Evolutionary conservation across 257 asterid species (phyloP).

Genomic region (Agastache rugosa): DNA sequence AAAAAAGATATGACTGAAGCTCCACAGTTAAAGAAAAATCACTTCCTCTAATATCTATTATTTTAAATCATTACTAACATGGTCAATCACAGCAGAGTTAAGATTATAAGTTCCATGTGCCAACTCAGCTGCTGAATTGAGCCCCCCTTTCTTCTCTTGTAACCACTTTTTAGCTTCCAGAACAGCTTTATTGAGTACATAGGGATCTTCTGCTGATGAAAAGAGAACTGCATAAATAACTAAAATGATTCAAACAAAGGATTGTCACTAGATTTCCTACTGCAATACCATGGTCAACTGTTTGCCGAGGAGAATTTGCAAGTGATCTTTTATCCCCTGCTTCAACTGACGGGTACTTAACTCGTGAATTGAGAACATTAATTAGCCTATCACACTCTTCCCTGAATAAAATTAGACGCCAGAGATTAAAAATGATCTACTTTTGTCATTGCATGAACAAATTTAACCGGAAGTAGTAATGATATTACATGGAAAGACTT

Average conservation of each 20-base stretch:
- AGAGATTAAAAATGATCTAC: constrained; percentile 4
- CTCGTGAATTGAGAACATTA: constrained; percentile 69
- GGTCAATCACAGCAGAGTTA: constrained; percentile 39
- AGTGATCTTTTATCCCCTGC: constrained; percentile 46
- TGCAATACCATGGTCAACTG: constrained; percentile 49
- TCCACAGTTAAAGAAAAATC: background rate
- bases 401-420: constrained; percentile 44
- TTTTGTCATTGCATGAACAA: background rate
- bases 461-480: background rate
- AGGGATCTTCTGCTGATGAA: constrained; percentile 52
- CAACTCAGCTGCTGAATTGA: constrained; percentile 49
- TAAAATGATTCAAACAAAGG: constrained; percentile 12
- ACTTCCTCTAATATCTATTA: constrained; percentile 18
- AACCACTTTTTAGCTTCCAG: constrained; percentile 80
- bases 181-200: constrained; percentile 56
- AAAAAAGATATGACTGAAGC: constrained; percentile 24
- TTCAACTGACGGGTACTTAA: constrained; percentile 48
- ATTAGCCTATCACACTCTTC: constrained; percentile 75
- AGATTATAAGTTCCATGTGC: constrained; percentile 43
- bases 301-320: constrained; percentile 35
- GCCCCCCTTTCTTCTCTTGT: constrained; percentile 62
- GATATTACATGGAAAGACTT: background rate
- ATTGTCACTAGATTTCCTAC: constrained; percentile 22
- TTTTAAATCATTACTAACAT: constrained; percentile 47
- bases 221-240: constrained; percentile 26